Conservation (phyloP, 768 basidiomycete genomes). For the Rhodosporidiobolus odoratus region DNA sequence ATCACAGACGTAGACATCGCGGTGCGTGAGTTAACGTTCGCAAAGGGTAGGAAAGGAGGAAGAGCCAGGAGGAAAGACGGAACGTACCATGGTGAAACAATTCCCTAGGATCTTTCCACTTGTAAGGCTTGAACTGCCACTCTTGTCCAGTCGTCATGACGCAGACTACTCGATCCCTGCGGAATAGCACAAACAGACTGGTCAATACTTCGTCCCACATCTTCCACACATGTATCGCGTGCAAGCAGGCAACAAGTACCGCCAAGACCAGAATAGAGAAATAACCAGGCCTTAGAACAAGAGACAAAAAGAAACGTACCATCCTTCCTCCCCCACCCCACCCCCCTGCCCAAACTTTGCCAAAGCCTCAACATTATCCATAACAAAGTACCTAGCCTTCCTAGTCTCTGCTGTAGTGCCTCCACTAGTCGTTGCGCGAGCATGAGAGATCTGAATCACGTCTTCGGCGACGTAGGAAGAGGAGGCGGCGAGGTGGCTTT, state of each 20-base stretch:
- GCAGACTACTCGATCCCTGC: conserved; percentile 80
- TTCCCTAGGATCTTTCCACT: conserved; percentile 87
- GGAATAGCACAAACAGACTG: not conserved
- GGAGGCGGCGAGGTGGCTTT: conserved; percentile 49
- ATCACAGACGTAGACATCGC: not conserved
- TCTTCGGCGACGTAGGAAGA: conserved; percentile 64
- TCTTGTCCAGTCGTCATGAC: conserved; percentile 98
- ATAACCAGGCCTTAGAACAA: not conserved
- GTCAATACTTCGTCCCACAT: no score
- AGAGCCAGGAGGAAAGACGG: not conserved
- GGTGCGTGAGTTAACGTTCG: not conserved
- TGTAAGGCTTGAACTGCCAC: conserved; percentile 96
- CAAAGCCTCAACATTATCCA: conserved; percentile 87
- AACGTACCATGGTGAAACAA: conserved; percentile 83
- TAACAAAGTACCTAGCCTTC: conserved; percentile 64
- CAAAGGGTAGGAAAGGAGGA: not conserved
- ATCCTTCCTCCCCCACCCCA: conserved; percentile 71
- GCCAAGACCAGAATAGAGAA: not conserved
- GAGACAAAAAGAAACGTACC: conserved; percentile 50
- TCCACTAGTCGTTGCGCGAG: conserved; percentile 54
- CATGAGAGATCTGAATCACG: conserved; percentile 78
- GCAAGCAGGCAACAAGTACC: not conserved
- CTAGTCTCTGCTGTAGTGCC: conserved; percentile 53
- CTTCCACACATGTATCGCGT: no score
- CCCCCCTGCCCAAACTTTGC: conserved; percentile 61